Conservation (phyloP, 2,329 filamentous ascomycete genomes). For the Cryphonectria carpinicola region DNA sequence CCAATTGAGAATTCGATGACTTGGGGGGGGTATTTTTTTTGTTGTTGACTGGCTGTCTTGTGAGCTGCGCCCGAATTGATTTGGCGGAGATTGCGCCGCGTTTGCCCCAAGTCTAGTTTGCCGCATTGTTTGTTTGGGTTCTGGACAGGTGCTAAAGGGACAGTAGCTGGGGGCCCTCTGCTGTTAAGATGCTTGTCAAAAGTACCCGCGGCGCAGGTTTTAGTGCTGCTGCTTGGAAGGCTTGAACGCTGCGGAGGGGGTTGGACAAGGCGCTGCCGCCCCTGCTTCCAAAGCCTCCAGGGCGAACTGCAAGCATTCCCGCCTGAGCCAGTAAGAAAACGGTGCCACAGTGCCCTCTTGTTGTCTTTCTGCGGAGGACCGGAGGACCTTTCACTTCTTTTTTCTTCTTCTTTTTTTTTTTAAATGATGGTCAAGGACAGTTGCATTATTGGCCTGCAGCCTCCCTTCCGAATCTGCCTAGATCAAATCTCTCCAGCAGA, state of each 20-base stretch:
- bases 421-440: neutral
- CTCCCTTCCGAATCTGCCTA: neutral
- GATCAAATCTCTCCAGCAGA: neutral
- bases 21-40: too few relatives aligned
- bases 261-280: neutral
- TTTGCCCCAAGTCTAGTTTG: conserved; percentile 1
- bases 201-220: conserved; percentile 1
- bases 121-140: neutral
- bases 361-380: neutral
- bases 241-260: neutral
- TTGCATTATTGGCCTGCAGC: neutral
- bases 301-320: neutral
- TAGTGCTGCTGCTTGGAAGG: neutral
- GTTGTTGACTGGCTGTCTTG: conserved; percentile 8
- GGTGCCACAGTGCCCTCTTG: neutral
- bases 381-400: neutral
- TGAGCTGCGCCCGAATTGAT: conserved; percentile 2
- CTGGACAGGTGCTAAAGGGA: neutral
- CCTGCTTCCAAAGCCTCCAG: neutral
- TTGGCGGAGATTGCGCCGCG: conserved; percentile 11
- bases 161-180: neutral
- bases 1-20: conserved; percentile 27
- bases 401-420: neutral
- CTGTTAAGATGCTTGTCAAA: neutral
- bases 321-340: neutral